A percentile compares a stretch with the other conserved stretches of the same genome.
Evolutionary conservation across 2,329 filamentous ascomycete genomes (phyloP).

Genomic region (Beauveria asiatica): DNA sequence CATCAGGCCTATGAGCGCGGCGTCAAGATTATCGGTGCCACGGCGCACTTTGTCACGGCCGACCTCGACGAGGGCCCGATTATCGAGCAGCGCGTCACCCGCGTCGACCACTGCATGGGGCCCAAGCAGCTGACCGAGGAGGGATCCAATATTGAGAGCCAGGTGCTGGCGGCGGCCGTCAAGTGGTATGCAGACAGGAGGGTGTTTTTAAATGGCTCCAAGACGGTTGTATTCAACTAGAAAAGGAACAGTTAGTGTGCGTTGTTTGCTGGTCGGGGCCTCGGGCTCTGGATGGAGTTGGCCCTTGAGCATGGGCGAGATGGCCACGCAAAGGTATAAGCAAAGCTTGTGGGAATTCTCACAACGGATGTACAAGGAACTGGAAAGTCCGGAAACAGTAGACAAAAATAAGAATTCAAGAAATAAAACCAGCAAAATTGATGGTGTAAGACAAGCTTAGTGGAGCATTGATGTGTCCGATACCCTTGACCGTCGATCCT

Average conservation of each 20-base stretch:
- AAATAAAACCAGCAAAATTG: too few relatives aligned
- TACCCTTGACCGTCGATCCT: not conserved
- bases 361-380: too few relatives aligned
- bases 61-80: conserved; percentile 82
- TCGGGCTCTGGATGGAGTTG: not conserved
- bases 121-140: conserved; percentile 70
- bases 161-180: conserved; percentile 71
- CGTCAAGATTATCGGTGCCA: conserved; percentile 83
- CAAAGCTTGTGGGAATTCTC: too few relatives aligned
- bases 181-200: conserved; percentile 76
- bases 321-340: too few relatives aligned
- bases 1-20: conserved; percentile 81
- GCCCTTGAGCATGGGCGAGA: not conserved
- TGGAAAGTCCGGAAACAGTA: too few relatives aligned
- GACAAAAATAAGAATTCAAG: not conserved
- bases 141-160: conserved; percentile 76
- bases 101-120: conserved; percentile 69
- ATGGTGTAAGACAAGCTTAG: not conserved
- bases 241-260: not conserved
- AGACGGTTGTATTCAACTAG: conserved; percentile 65
- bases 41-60: conserved; percentile 77
- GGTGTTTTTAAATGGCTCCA: conserved; percentile 69
- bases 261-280: not conserved
- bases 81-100: conserved; percentile 73
- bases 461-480: not conserved